These are phyloP conservation scores for Syzygium aromaticum DNA, from an alignment of 345 rosid genomes.

Conservation along the genomic window DNA sequence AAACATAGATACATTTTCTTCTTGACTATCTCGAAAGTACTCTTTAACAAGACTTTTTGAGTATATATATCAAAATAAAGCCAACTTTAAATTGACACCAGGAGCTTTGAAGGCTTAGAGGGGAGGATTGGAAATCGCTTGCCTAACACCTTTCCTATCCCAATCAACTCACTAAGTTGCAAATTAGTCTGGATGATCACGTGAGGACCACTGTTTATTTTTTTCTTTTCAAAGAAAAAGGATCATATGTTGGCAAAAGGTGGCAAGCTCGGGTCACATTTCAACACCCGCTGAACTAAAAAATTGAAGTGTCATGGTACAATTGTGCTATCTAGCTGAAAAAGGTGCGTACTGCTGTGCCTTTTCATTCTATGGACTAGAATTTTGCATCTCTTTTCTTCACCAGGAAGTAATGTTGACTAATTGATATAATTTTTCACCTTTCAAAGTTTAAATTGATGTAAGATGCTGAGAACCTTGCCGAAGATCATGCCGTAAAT, in stretches of 20 bases:
- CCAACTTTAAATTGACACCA: neutral
- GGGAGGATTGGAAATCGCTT: neutral
- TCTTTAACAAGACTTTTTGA: neutral
- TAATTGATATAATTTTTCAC: neutral
- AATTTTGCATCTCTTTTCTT: neutral
- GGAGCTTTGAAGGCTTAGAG: neutral
- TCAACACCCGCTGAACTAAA: neutral
- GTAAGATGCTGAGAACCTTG: neutral
- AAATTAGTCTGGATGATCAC: neutral
- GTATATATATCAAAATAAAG: neutral
- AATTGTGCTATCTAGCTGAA: neutral
- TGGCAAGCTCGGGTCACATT: neutral
- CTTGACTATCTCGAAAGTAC: neutral
- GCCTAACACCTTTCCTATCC: neutral
- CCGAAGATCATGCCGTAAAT: neutral
- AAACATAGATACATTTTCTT: neutral
- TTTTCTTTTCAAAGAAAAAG: neutral
- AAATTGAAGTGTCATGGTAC: neutral
- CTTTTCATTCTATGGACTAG: neutral
- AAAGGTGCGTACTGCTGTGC: neutral
- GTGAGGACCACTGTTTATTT: neutral
- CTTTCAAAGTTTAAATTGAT: neutral
- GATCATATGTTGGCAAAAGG: neutral
- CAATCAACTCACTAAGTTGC: neutral
- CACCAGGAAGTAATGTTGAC: neutral